Base-by-base conservation (phyloP, 2,329 filamentous ascomycete species). In the Botrytis medusae region DNA sequence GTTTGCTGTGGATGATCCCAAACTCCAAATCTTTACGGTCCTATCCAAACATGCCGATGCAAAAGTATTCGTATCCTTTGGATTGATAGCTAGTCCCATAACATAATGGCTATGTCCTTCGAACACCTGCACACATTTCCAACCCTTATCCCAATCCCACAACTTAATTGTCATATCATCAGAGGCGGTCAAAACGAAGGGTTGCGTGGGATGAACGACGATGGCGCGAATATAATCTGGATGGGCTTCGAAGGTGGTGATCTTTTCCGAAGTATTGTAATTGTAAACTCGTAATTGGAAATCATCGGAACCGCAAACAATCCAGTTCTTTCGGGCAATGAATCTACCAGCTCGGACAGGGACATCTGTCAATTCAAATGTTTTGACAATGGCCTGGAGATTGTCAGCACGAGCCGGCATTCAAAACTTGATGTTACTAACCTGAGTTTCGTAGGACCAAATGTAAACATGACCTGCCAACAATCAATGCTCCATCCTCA, bases 251-350 rank as follows among this genome's bases (percentile, higher is more conserved):
- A 98, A 98, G 25, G 93, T 93, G 71, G 94, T 95, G 80, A 98
- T 96, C 89, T 98, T 98, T 85, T 99, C 96, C 74, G 94, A 97
- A 71, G 96, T 99, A 85, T 99, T 98, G 88, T 98, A 99, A 86
- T 99, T 98, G 89, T 97, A 97, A 76, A 97, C 93, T 79, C 95
- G 92, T 75, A 90, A 83, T 82, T 90, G 88, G 85, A 97, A 99
- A 85, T 97, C 94, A 85, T 97, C 93, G 78, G 92, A 95, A 81
- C 96, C 96, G 84, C 94, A 96, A 72, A 97, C 93, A 79, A 97
- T 97, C 96, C 96, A 99, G 84, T 98, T 99, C 90, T 99, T 99
- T 80, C 96, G 90, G 78, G 96, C 93, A 81, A 99, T 90, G 84
- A 99, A 99, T 79, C 96, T 93, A 81, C 96, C 96, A 76, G 96